Evolutionary conservation across 371 early-diverging fungal species (phyloP).

Genomic region (Quaeritorhiza haematococci): DNA sequence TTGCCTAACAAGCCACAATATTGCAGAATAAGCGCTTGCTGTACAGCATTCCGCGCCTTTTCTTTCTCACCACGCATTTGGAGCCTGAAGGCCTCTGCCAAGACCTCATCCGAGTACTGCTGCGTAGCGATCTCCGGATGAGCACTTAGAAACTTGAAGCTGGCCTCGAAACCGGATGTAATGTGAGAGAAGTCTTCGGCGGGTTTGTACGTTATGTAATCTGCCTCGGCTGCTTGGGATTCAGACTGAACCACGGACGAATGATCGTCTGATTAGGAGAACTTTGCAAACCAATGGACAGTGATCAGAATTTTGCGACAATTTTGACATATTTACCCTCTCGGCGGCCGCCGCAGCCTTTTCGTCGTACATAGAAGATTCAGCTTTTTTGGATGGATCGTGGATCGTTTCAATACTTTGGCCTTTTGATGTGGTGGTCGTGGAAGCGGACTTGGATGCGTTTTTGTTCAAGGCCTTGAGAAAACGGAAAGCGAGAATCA

Average conservation of each 20-base stretch:
- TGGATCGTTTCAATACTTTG: background rate
- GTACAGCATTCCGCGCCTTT: conserved; percentile 70
- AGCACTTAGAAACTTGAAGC: conserved; percentile 59
- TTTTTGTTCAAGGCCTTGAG: conserved; percentile 4
- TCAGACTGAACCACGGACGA: background rate
- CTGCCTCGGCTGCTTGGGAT: conserved; percentile 22
- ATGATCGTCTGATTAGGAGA: background rate
- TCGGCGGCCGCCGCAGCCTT: no score
- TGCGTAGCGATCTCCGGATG: conserved; percentile 67
- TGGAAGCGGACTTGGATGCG: background rate
- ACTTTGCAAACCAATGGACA: background rate
- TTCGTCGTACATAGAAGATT: no score
- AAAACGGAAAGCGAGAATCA: conserved; percentile 15
- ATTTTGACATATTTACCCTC: no score
- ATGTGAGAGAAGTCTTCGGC: conserved; percentile 15
- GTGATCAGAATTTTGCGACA: background rate
- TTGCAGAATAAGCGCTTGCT: conserved; percentile 75
- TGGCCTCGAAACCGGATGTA: conserved; percentile 48
- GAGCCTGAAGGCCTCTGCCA: conserved; percentile 79
- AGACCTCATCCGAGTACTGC: conserved; percentile 72
- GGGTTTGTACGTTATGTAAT: conserved; percentile 23
- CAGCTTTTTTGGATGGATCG: background rate
- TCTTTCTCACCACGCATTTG: conserved; percentile 66
- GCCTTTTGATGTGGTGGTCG: background rate
- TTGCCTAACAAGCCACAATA: conserved; percentile 78